These are phyloP conservation scores for Melanomma pulvis-pyrius DNA, from an alignment of 495 filamentous ascomycete genomes.

Conservation along the genomic window DNA sequence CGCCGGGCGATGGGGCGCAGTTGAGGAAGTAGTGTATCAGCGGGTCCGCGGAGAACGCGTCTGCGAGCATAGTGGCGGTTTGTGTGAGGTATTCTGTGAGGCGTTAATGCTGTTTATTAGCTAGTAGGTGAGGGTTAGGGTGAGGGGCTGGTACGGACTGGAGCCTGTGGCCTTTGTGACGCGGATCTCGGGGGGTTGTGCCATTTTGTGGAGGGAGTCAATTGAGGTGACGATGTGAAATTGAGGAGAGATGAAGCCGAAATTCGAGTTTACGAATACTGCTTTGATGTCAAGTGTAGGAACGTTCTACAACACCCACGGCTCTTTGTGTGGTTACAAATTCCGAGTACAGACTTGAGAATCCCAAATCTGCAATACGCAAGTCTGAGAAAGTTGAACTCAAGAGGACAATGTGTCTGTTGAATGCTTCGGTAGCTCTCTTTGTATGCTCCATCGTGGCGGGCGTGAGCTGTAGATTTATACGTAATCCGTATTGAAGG, in stretches of 20 bases:
- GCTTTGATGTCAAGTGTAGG: too few species aligned
- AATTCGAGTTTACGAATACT: background rate
- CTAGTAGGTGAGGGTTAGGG: background rate
- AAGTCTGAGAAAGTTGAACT: too few species aligned
- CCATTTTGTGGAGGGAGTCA: background rate
- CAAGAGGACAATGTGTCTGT: too few species aligned
- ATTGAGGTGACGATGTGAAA: background rate
- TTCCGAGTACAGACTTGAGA: too few species aligned
- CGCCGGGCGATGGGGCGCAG: background rate
- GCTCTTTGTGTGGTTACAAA: too few species aligned
- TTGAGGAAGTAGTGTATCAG: background rate
- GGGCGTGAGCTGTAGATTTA: too few species aligned
- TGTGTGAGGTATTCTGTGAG: background rate
- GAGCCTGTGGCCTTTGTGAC: background rate
- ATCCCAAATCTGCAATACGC: too few species aligned
- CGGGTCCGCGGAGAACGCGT: conserved; percentile 1
- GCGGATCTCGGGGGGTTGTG: background rate
- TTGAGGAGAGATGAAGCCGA: background rate
- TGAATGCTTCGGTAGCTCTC: too few species aligned
- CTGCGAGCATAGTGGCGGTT: background rate
- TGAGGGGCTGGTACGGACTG: background rate
- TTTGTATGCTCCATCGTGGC: too few species aligned
- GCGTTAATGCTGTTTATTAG: background rate
- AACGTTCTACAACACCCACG: too few species aligned
- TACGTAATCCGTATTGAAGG: too few species aligned